Base-by-base conservation (phyloP, 495 filamentous ascomycete genomes). In the Penicillium samsonianum region DNA sequence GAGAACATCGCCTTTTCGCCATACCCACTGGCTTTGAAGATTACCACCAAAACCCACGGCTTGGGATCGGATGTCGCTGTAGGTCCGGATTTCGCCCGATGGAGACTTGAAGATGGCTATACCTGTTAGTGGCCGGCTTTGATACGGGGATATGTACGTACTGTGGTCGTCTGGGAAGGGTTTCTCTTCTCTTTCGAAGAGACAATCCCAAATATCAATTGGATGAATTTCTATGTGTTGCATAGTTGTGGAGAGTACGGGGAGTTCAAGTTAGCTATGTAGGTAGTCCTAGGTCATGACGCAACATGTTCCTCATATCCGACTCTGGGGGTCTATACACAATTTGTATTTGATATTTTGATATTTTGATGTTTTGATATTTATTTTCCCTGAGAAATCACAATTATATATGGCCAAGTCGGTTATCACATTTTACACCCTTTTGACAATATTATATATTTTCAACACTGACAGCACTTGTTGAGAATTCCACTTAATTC, bases 1-100 rank as follows among this genome's bases (percentile, higher is more conserved):
- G 26, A 28, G 26, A 9, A 28, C 10, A 28, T 28, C 26, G 26
- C 89, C 89, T 63, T 85, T 90, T 60, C 82, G 77, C 88, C 89
- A 50, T 37, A 14, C 31, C 31, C 31, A 25, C 10, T 25, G 20
- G 12, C 7, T 4, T n/a, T 50, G 30, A 4, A 50, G 16, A n/a
- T 50, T 33, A 4, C 31, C 31, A 16, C 48, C 31, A 23, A 50
- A 50, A n/a, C 31, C 38, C 19, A 37, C 5, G 2, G 31, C 48
- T 4, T 23, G 31, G 23, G 48, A 50, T 12, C 48, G 48, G 16
- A 50, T 25, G 19, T 38, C 11, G 19, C 23, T 26, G 20, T 38
- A 38, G 17, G 31, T 38, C 6, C 31, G 48, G 17, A 38, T 19
- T 20, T 35, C 26, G 26, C 26, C 48, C 20, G 31, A 26, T 5